Evolutionary conservation across 495 filamentous ascomycete genomes (phyloP).

Genomic region (Letharia columbiana): DNA sequence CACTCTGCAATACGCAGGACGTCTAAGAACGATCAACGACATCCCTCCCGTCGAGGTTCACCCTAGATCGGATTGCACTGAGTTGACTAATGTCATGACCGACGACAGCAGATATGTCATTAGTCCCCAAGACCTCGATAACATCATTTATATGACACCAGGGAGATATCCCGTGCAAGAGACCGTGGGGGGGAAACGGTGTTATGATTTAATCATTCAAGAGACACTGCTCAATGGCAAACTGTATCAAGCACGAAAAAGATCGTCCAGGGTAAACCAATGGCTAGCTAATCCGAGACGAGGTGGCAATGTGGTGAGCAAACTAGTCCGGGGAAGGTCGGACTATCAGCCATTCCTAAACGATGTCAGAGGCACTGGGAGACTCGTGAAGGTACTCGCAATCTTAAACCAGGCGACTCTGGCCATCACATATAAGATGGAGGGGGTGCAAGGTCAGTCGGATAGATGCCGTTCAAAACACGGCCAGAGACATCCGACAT

Average conservation of each 20-base stretch:
- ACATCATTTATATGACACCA: conserved; percentile 26
- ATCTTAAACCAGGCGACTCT: conserved; percentile 22
- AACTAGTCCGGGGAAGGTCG: conserved; percentile 1
- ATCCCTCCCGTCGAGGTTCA: conserved; percentile 28
- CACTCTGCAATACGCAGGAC: conserved; percentile 29
- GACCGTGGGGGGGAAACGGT: conserved; percentile 20
- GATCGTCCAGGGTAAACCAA: conserved; percentile 23
- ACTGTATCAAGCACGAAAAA: conserved; percentile 26
- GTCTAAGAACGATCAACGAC: conserved; percentile 27
- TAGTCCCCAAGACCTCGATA: conserved; percentile 24
- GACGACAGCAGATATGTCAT: conserved; percentile 28
- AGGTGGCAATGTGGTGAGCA: background rate
- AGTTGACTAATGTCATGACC: conserved; percentile 29
- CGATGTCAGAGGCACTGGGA: conserved; percentile 21
- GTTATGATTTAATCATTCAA: conserved; percentile 27
- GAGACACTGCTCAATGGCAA: conserved; percentile 25
- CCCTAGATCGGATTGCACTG: conserved; percentile 19
- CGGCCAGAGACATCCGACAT: conserved; percentile 24
- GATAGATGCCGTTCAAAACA: conserved; percentile 25
- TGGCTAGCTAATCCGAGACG: conserved; percentile 17
- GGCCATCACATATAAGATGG: conserved; percentile 32
- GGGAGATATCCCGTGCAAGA: conserved; percentile 27
- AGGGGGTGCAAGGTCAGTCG: conserved; percentile 30
- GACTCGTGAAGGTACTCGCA: conserved; percentile 25
- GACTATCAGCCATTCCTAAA: conserved; percentile 14